Evolutionary conservation across 257 asterid genomes (phyloP), one percentile per base, ranked within the genome.

Genomic region (Pogostemon cablin): DNA sequence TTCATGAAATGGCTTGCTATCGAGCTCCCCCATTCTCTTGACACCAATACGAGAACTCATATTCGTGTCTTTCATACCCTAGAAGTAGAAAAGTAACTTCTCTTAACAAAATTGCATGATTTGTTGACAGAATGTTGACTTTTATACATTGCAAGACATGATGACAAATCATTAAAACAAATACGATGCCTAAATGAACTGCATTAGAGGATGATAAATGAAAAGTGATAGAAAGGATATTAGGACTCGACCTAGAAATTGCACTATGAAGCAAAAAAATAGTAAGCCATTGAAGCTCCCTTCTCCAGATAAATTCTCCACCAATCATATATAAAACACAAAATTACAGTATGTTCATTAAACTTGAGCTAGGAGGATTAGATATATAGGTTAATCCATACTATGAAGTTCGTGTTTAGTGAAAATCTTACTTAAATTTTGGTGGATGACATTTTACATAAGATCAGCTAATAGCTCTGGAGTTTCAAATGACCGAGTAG

Each of bases 21-120:
- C 83, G 11, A 90, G 93, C 72, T 88, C 91, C 43, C 95, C 97
- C 88, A 86, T 85, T 71, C 83, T 79, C 79, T 86, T 88, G 61
- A 88, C 84, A 44, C 93, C 88, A 69, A 86, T 75, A 67, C 61
- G 42, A 62, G 83, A 60, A 72, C 69, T 65, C 55, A 72, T 63
- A 37, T 74, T 2, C 76, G 47, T 40, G 15, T 85, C 90, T 55
- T 72, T 81, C 77, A 88, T 78, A 47, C 86, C 87, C 95, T 90
- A 71, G 25, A 56, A 71, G 38, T 15, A 15, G 15, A 15, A 15
- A 15, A 15, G 15, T 15, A 15, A 15, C 15, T 15, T 15, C 0
- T 15, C 15, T 15, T 15, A 15, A 59, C 5, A 0, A 64, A 37
- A 34, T 39, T 43, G 71, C 76, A 53, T 69, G 71, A 61, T 52